Evolutionary conservation across 2,329 filamentous ascomycete genomes (phyloP).

Genomic region (Onygenales sp.): DNA sequence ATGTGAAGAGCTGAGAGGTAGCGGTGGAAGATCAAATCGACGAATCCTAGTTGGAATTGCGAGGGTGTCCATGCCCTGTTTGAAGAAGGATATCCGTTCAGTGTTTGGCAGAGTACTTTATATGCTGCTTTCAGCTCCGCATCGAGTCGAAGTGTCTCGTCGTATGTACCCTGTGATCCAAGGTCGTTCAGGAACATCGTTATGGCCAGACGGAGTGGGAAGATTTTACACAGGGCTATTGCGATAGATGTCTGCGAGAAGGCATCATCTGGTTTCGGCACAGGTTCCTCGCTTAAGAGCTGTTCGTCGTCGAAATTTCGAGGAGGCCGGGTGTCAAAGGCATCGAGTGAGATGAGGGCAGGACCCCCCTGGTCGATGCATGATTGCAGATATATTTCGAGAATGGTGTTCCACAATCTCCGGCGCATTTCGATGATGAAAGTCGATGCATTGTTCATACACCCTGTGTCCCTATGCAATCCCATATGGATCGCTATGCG

Average conservation of each 20-base stretch:
- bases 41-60: slow-evolving; percentile 11
- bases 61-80: slow-evolving; percentile 3
- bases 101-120: slow-evolving; percentile 27
- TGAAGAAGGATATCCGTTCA: slow-evolving; percentile 10
- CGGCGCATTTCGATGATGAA: slow-evolving; percentile 38
- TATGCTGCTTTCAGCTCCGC: slow-evolving; percentile 38
- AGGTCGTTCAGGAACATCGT: slow-evolving; percentile 41
- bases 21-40: slow-evolving; percentile 21
- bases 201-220: slow-evolving; percentile 36
- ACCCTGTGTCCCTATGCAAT: slow-evolving; percentile 29
- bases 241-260: slow-evolving; percentile 45
- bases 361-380: slow-evolving; percentile 26
- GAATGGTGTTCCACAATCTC: slow-evolving; percentile 36
- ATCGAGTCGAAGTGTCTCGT: slow-evolving; percentile 40
- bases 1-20: slow-evolving; percentile 22
- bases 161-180: slow-evolving; percentile 34
- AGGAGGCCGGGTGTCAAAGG: slow-evolving; percentile 28
- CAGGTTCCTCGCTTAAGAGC: slow-evolving; percentile 10
- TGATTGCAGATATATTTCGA: slow-evolving; percentile 32
- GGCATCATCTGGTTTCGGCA: slow-evolving; percentile 22
- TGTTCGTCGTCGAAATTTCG: slow-evolving; percentile 30
- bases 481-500: slow-evolving; percentile 35
- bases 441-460: slow-evolving; percentile 22
- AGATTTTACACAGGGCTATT: slow-evolving; percentile 37
- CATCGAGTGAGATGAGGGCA: slow-evolving; percentile 24